Percentiles rank a stretch among this genome's conserved stretches.
phyloP scores from a whole-genome alignment of 345 rosid genomes.

The Toxicodendron radicans region DNA sequence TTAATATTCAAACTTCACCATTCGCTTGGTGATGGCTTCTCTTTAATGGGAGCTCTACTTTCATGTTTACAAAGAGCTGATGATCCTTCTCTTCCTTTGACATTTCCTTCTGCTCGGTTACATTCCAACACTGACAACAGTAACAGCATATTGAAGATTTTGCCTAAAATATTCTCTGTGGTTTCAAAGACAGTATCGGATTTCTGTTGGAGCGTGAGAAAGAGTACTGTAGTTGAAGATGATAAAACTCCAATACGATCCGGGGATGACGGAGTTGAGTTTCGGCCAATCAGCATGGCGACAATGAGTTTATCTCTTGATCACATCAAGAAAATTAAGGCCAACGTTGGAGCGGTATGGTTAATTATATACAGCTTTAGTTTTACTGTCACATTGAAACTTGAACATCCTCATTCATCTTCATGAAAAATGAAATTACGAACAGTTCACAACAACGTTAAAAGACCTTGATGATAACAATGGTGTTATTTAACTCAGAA shows the following conservation, averaged over 20 bases:
- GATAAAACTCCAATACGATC: conserved; percentile 37
- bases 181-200: conserved; percentile 30
- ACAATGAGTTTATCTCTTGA: conserved; percentile 38
- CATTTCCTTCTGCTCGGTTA: conserved; percentile 32
- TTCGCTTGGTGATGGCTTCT: conserved; percentile 53
- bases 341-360: conserved; percentile 33
- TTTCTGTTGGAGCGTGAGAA: conserved; percentile 38
- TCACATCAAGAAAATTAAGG: conserved; percentile 38
- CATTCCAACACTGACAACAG: not conserved
- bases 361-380: not conserved
- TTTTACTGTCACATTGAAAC: not conserved
- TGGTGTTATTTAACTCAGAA: no score
- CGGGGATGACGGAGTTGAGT: conserved; percentile 32
- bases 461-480: no score
- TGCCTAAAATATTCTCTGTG: conserved; percentile 5
- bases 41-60: conserved; percentile 53
- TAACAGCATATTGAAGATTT: not conserved
- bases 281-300: conserved; percentile 25
- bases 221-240: conserved; percentile 41
- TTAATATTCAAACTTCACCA: conserved; percentile 53
- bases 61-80: conserved; percentile 56
- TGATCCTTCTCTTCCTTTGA: conserved; percentile 42
- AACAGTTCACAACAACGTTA: no score
- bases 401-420: no score
- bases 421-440: no score